Percentiles rank a stretch among this genome's conserved stretches.
Evolutionary conservation across 2,329 filamentous ascomycete species (phyloP).

Genomic region (Mollisiaceae sp.): DNA sequence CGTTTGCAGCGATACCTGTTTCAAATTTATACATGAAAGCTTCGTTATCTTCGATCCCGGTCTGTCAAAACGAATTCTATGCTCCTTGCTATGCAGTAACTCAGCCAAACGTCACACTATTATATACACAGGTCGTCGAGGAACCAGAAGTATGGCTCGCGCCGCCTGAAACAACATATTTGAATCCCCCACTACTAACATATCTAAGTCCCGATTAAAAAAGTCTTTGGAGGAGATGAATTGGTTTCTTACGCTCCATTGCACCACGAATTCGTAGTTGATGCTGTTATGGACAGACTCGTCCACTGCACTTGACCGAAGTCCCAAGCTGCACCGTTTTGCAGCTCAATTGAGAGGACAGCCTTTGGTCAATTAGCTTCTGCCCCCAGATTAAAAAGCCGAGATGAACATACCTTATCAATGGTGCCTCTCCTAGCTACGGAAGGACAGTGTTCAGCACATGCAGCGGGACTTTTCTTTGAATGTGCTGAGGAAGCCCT

Average conservation of each 20-base stretch:
- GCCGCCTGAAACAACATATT: constrained; percentile 19
- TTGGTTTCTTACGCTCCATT: neutral
- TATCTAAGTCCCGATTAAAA: constrained; percentile 17
- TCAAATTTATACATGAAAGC: neutral
- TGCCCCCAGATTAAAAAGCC: neutral
- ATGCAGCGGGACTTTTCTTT: neutral
- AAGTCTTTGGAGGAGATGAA: neutral
- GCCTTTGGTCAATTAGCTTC: constrained; percentile 14
- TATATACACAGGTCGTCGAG: constrained; percentile 25
- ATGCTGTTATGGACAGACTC: constrained; percentile 28
- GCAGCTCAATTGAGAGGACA: constrained; percentile 29
- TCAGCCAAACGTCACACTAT: constrained; percentile 20
- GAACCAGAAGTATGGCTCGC: constrained; percentile 8
- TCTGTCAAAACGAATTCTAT: neutral
- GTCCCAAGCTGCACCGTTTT: constrained; percentile 29
- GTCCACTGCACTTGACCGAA: constrained; percentile 33
- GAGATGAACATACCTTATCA: constrained; percentile 14
- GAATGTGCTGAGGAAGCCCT: neutral
- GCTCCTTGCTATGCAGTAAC: neutral
- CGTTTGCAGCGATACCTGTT: neutral
- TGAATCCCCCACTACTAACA: constrained; percentile 16
- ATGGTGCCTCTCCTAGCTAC: constrained; percentile 12
- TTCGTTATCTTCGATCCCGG: neutral
- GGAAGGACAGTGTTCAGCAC: neutral
- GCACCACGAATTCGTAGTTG: constrained; percentile 14